These are phyloP conservation scores for Golubevia pallescens DNA, from an alignment of 1,284 basidiomycete genomes.

Conservation along the genomic window DNA sequence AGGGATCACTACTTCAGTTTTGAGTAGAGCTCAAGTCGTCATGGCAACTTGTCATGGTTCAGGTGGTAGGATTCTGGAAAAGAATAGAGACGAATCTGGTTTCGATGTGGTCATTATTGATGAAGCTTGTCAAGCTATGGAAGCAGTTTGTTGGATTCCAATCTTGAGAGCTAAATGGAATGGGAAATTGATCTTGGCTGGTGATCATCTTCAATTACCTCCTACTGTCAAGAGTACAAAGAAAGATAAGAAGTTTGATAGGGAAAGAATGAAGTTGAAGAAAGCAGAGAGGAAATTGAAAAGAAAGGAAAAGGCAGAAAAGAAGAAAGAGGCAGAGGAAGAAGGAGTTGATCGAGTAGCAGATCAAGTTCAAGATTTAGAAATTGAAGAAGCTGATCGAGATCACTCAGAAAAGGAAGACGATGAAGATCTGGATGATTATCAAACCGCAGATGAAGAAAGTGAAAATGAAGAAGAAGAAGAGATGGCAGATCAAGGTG, in stretches of 20 bases:
- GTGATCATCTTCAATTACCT: slow-evolving; percentile 57
- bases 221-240: slow-evolving; percentile 40
- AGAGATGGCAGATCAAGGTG: slow-evolving; percentile 1
- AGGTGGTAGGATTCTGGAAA: slow-evolving; percentile 12
- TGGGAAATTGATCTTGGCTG: slow-evolving; percentile 45
- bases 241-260: slow-evolving; percentile 4
- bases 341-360: neutral
- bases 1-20: slow-evolving; percentile 29
- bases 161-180: slow-evolving; percentile 22
- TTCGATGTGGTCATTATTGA: slow-evolving; percentile 58
- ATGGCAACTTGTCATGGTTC: slow-evolving; percentile 54
- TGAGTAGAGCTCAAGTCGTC: slow-evolving; percentile 44
- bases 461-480: slow-evolving; percentile 2
- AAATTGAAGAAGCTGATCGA: neutral
- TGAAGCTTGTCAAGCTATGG: slow-evolving; percentile 60
- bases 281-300: neutral
- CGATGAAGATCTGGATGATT: neutral
- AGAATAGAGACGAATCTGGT: neutral
- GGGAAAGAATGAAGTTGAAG: slow-evolving; percentile 5
- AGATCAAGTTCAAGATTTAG: neutral
- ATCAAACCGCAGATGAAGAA: neutral
- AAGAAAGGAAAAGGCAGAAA: neutral
- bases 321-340: neutral
- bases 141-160: slow-evolving; percentile 53
- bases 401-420: slow-evolving; percentile 5